Evolutionary conservation across 2,329 filamentous ascomycete species (phyloP).

Genomic region (Macroventuria anomochaeta): DNA sequence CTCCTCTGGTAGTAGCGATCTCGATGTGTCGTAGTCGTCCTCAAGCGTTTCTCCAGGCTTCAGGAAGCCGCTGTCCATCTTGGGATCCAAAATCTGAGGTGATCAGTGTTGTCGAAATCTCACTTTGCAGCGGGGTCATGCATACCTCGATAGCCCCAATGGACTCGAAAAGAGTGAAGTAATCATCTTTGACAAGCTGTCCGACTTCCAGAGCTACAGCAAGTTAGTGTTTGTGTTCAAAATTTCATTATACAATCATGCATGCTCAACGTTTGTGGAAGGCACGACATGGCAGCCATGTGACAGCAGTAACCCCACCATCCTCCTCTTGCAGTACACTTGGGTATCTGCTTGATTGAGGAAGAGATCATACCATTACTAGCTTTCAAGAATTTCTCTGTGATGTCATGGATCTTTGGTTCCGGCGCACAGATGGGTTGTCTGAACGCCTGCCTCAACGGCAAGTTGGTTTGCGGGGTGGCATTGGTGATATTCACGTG

Average conservation of each 20-base stretch:
- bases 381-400: slow-evolving; percentile 61
- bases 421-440: slow-evolving; percentile 30
- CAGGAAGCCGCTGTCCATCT: slow-evolving; percentile 95
- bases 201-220: slow-evolving; percentile 74
- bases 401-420: slow-evolving; percentile 60
- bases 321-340: slow-evolving; percentile 15
- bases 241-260: background rate
- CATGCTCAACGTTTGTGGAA: background rate
- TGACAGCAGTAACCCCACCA: slow-evolving; percentile 23
- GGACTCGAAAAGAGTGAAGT: slow-evolving; percentile 92
- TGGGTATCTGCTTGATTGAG: background rate
- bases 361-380: slow-evolving; percentile 55
- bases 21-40: slow-evolving; percentile 77
- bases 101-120: slow-evolving; percentile 3
- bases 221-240: slow-evolving; percentile 21
- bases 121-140: background rate
- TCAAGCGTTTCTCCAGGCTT: slow-evolving; percentile 80
- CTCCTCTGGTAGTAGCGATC: slow-evolving; percentile 74
- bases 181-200: slow-evolving; percentile 89
- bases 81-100: slow-evolving; percentile 91
- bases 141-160: slow-evolving; percentile 79
- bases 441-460: slow-evolving; percentile 39
- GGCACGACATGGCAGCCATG: slow-evolving; percentile 5
- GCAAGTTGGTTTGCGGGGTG: slow-evolving; percentile 30
- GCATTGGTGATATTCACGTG: slow-evolving; percentile 16